phyloP scores from a whole-genome alignment of 139 green algal species.

The Dunaliella sp. region DNA sequence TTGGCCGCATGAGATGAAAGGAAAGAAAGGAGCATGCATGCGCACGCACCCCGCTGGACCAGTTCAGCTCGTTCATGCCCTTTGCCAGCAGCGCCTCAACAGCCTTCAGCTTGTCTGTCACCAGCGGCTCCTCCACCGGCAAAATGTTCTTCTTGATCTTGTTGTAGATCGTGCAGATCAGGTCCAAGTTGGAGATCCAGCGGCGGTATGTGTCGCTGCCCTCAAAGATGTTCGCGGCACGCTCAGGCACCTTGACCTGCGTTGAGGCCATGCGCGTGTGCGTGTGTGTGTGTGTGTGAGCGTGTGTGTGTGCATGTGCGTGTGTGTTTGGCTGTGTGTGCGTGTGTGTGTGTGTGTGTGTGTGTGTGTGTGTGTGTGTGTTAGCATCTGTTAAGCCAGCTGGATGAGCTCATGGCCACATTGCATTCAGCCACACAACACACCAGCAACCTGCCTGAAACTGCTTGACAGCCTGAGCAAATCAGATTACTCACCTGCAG shows the following conservation, averaged over 20 bases:
- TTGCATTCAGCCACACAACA: too few relatives aligned
- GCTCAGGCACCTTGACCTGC: slow-evolving; percentile 31
- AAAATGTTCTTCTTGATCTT: slow-evolving; percentile 74
- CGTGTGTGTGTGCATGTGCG: neutral
- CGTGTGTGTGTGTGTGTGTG: neutral
- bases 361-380: neutral
- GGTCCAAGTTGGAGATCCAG: slow-evolving; percentile 78
- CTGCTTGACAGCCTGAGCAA: too few relatives aligned
- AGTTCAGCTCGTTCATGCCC: slow-evolving; percentile 67
- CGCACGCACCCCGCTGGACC: slow-evolving; percentile 28
- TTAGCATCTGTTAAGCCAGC: too few relatives aligned
- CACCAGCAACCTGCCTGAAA: too few relatives aligned
- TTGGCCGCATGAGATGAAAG: too few relatives aligned
- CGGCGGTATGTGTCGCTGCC: slow-evolving; percentile 68
- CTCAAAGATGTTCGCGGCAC: slow-evolving; percentile 52
- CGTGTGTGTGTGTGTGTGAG: neutral
- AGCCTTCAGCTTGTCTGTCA: slow-evolving; percentile 71
- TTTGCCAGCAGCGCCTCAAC: slow-evolving; percentile 60
- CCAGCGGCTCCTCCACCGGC: slow-evolving; percentile 77
- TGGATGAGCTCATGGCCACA: too few relatives aligned
- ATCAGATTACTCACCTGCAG: slow-evolving; percentile 45
- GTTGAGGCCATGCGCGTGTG: neutral
- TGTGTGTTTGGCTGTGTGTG: neutral
- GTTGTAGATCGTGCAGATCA: slow-evolving; percentile 81
- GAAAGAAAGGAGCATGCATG: too few relatives aligned